phyloP scores from a whole-genome alignment of 305 asterid species.

The Plantago coronopus region DNA sequence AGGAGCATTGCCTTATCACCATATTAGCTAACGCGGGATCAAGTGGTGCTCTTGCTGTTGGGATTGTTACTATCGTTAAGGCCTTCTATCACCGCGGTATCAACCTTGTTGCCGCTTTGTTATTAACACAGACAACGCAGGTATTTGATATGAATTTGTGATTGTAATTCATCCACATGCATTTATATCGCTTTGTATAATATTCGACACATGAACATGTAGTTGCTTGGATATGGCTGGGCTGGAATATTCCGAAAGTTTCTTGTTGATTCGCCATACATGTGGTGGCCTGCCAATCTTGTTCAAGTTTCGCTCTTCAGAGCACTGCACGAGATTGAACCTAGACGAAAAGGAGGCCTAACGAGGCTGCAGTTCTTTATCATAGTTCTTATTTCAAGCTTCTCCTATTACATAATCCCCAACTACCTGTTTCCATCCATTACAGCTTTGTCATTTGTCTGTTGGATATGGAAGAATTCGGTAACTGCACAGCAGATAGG shows the following conservation, averaged over 20 bases:
- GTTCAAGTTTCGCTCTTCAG: slow-evolving; percentile 74
- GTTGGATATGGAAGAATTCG: slow-evolving; percentile 67
- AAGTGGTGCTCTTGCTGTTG: slow-evolving; percentile 40
- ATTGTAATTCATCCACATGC: too few species aligned
- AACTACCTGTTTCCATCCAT: slow-evolving; percentile 62
- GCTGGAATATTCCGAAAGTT: slow-evolving; percentile 63
- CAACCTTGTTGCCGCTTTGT: slow-evolving; percentile 46
- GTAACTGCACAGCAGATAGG: slow-evolving; percentile 70
- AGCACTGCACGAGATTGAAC: slow-evolving; percentile 61
- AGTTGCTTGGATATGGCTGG: slow-evolving; percentile 78
- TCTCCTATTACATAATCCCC: slow-evolving; percentile 58
- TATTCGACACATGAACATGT: not conserved
- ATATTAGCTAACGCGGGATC: slow-evolving; percentile 62
- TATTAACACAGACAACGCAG: slow-evolving; percentile 56
- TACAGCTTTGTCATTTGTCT: slow-evolving; percentile 57
- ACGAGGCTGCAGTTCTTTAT: slow-evolving; percentile 66
- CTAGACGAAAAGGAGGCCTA: slow-evolving; percentile 50
- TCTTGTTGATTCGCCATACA: slow-evolving; percentile 67
- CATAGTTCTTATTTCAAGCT: slow-evolving; percentile 47
- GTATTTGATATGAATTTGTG: slow-evolving; percentile 13
- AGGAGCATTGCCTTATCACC: slow-evolving; percentile 67
- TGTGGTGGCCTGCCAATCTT: slow-evolving; percentile 86
- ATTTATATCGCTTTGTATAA: too few species aligned
- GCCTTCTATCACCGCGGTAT: slow-evolving; percentile 50
- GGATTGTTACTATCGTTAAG: slow-evolving; percentile 49